Evolutionary conservation across 164 flowering plant species (phyloP).

Genomic region (Stephania yunnanensis): DNA sequence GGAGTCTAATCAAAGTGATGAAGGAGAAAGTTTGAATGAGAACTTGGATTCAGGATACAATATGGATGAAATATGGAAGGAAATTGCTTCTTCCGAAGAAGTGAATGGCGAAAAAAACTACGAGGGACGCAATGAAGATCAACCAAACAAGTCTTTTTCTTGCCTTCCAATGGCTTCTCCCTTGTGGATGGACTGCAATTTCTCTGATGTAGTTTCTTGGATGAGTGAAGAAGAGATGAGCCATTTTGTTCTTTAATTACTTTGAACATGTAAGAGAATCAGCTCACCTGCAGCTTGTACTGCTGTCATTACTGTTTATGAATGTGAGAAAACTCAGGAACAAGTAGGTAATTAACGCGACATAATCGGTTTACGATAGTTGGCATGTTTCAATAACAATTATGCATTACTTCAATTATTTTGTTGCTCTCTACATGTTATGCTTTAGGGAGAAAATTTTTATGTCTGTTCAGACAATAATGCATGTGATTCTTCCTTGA

Average conservation of each 20-base stretch:
- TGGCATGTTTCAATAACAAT: not conserved
- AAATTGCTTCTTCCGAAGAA: slow-evolving; percentile 46
- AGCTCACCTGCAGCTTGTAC: slow-evolving; percentile 2
- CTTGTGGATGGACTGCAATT: slow-evolving; percentile 44
- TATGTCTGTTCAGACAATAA: no score
- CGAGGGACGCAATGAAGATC: slow-evolving; percentile 23
- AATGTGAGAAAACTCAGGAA: not conserved
- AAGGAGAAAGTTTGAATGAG: slow-evolving; percentile 36
- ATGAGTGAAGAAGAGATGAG: slow-evolving; percentile 52
- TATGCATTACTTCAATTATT: not conserved
- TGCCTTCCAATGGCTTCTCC: slow-evolving; percentile 53
- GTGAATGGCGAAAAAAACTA: slow-evolving; percentile 22
- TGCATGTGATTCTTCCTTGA: not conserved
- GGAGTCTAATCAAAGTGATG: slow-evolving; percentile 17
- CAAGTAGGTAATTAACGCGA: not conserved
- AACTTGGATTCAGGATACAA: slow-evolving; percentile 35
- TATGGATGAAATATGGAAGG: slow-evolving; percentile 95
- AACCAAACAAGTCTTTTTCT: slow-evolving; percentile 21
- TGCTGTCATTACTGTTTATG: not conserved
- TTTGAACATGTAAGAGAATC: slow-evolving; percentile 19
- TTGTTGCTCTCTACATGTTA: no score
- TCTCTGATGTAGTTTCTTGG: slow-evolving; percentile 51
- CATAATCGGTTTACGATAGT: not conserved
- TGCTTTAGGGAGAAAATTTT: no score
- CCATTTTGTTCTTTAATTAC: slow-evolving; percentile 23